Percentiles rank a stretch among this genome's conserved stretches.
phyloP scores from a whole-genome alignment of 208 protist genomes.

The Crithidia sp. region DNA sequence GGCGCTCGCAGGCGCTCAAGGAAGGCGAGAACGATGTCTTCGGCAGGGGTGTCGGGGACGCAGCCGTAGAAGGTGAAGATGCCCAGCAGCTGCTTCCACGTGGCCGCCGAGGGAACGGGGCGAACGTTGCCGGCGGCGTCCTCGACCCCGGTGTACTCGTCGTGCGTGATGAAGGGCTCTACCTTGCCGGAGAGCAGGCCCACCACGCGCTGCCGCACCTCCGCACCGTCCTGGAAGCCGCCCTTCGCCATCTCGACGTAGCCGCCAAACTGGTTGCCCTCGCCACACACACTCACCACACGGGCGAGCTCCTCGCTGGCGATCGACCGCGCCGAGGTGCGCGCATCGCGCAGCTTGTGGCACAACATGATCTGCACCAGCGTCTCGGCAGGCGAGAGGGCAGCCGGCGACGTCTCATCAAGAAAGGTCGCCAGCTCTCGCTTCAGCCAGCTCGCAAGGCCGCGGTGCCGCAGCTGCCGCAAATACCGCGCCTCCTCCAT shows the following conservation, averaged over 20 bases:
- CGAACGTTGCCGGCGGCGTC: conserved; percentile 26
- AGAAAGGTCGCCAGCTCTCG: conserved; percentile 56
- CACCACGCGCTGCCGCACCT: conserved; percentile 76
- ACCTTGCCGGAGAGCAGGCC: conserved; percentile 83
- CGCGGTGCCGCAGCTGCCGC: conserved; percentile 74
- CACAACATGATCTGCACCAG: conserved; percentile 83
- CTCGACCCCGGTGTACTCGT: conserved; percentile 47
- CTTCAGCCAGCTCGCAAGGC: conserved; percentile 77
- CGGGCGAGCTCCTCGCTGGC: conserved; percentile 66
- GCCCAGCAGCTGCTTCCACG: conserved; percentile 91
- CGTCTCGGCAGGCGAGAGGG: conserved; percentile 44
- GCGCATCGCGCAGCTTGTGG: conserved; percentile 73
- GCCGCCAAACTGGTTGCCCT: conserved; percentile 85
- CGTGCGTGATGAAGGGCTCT: conserved; percentile 77
- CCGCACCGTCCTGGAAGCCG: conserved; percentile 45
- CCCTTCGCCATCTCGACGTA: conserved; percentile 70
- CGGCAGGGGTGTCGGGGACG: conserved; percentile 73
- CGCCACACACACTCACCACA: conserved; percentile 79
- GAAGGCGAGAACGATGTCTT: conserved; percentile 77
- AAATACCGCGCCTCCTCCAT: conserved; percentile 76
- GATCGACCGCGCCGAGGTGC: conserved; percentile 42
- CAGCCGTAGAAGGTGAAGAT: conserved; percentile 90
- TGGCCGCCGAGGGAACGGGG: conserved; percentile 55
- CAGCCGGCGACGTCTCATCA: conserved; percentile 7
- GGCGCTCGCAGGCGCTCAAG: conserved; percentile 66